phyloP scores from a whole-genome alignment of 306 rosid genomes.

The Canavalia ensiformis region DNA sequence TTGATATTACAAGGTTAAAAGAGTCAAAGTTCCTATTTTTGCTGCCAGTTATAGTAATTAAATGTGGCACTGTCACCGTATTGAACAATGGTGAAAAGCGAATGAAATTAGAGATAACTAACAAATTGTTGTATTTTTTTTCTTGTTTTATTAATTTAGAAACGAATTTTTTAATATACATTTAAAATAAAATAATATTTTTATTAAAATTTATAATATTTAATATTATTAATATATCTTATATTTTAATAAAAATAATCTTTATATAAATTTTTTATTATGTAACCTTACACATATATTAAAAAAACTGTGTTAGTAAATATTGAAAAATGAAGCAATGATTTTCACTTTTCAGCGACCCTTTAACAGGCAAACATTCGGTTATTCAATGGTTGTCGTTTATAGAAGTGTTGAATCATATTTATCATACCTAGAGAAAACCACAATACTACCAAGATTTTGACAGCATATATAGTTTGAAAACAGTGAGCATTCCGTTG shows the following conservation, averaged over 20 bases:
- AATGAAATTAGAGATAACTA: neutral
- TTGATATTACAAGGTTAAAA: neutral
- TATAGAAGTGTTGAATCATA: slow-evolving; percentile 7
- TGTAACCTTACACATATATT: too few relatives aligned
- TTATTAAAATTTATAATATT: too few relatives aligned
- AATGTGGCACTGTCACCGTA: neutral
- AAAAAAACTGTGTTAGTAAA: neutral
- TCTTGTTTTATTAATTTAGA: too few relatives aligned
- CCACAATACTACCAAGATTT: neutral
- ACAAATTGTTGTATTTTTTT: neutral
- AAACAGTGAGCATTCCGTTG: neutral
- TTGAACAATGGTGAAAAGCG: slow-evolving; percentile 2
- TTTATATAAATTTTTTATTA: too few relatives aligned
- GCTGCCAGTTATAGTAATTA: neutral
- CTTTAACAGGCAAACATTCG: slow-evolving; percentile 22
- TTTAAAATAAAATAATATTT: too few relatives aligned
- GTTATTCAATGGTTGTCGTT: neutral
- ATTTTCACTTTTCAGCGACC: slow-evolving; percentile 1
- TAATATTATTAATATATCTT: too few relatives aligned
- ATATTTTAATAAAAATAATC: too few relatives aligned
- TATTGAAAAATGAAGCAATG: slow-evolving; percentile 12
- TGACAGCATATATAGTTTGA: slow-evolving; percentile 22
- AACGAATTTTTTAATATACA: too few relatives aligned
- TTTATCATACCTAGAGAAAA: neutral
- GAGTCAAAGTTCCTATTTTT: slow-evolving; percentile 20